These are phyloP conservation scores for Marasmius oreades DNA, from an alignment of 1,284 basidiomycete species.

Conservation along the genomic window DNA sequence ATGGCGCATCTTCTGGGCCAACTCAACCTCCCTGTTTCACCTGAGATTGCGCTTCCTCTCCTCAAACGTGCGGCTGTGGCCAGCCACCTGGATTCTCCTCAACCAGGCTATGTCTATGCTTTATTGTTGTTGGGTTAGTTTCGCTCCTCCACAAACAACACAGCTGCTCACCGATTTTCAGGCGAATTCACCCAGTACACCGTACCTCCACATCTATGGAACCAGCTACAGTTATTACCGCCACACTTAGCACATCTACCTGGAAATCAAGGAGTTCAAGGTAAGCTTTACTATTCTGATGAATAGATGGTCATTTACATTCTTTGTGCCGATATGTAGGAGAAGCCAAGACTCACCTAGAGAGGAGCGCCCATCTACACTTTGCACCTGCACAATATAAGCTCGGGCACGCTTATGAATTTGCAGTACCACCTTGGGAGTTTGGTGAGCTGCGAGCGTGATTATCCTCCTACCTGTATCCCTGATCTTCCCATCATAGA, in stretches of 20 bases:
- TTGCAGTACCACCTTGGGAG: slow-evolving; percentile 80
- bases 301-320: slow-evolving; percentile 9
- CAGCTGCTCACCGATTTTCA: neutral
- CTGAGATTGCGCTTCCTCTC: slow-evolving; percentile 62
- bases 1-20: slow-evolving; percentile 92
- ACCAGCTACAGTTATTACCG: slow-evolving; percentile 38
- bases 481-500: neutral
- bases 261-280: slow-evolving; percentile 26
- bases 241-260: slow-evolving; percentile 51
- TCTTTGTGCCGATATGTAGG: slow-evolving; percentile 18
- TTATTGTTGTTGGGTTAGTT: slow-evolving; percentile 69
- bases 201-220: slow-evolving; percentile 51
- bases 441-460: slow-evolving; percentile 73
- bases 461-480: neutral
- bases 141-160: neutral
- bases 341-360: slow-evolving; percentile 56
- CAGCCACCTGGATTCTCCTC: slow-evolving; percentile 74
- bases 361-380: slow-evolving; percentile 82
- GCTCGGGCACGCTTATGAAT: slow-evolving; percentile 89
- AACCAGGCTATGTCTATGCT: slow-evolving; percentile 84
- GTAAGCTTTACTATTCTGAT: slow-evolving; percentile 46
- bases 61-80: slow-evolving; percentile 77
- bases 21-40: slow-evolving; percentile 59
- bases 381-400: slow-evolving; percentile 93
- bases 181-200: slow-evolving; percentile 64